These are phyloP conservation scores for Harrya chromipes DNA, from an alignment of 768 basidiomycete species.

Conservation along the genomic window DNA sequence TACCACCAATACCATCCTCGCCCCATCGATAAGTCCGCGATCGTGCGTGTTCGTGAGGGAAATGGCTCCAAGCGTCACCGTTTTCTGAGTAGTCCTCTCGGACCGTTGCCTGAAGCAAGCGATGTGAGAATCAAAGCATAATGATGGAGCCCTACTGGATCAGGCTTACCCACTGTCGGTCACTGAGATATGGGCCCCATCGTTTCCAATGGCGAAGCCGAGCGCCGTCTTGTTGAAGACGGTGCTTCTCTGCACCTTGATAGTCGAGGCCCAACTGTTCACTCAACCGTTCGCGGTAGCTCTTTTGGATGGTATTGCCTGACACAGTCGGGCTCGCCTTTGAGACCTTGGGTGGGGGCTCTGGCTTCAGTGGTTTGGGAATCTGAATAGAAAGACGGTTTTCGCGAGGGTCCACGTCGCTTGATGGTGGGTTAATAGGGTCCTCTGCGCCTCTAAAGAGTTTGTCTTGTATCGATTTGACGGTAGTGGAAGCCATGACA, in stretches of 20 bases:
- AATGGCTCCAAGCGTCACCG: slow-evolving; percentile 95
- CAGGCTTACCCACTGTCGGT: slow-evolving; percentile 88
- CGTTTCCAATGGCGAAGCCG: slow-evolving; percentile 94
- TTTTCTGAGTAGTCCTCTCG: slow-evolving; percentile 97
- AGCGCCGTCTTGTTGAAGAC: slow-evolving; percentile 78
- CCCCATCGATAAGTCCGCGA: slow-evolving; percentile 98
- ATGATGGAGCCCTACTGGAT: not conserved
- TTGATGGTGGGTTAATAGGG: slow-evolving; percentile 15
- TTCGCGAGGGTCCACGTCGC: slow-evolving; percentile 29
- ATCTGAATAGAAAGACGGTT: slow-evolving; percentile 64
- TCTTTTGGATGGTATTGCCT: slow-evolving; percentile 21
- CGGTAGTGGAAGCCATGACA: slow-evolving; percentile 42
- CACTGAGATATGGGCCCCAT: slow-evolving; percentile 97
- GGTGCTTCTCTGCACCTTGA: slow-evolving; percentile 76
- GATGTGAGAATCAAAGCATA: slow-evolving; percentile 10
- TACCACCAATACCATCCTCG: slow-evolving; percentile 95
- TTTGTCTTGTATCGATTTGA: slow-evolving; percentile 70
- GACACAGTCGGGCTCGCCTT: slow-evolving; percentile 34
- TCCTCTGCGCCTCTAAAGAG: slow-evolving; percentile 53
- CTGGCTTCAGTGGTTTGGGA: slow-evolving; percentile 43
- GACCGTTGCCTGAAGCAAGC: slow-evolving; percentile 76
- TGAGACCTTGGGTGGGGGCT: slow-evolving; percentile 43
- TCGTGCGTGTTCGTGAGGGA: slow-evolving; percentile 90
- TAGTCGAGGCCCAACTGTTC: slow-evolving; percentile 68
- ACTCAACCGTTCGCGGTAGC: slow-evolving; percentile 63